Conservation (phyloP, 169 alveolate genomes). For the Theileria luwenshuni region DNA sequence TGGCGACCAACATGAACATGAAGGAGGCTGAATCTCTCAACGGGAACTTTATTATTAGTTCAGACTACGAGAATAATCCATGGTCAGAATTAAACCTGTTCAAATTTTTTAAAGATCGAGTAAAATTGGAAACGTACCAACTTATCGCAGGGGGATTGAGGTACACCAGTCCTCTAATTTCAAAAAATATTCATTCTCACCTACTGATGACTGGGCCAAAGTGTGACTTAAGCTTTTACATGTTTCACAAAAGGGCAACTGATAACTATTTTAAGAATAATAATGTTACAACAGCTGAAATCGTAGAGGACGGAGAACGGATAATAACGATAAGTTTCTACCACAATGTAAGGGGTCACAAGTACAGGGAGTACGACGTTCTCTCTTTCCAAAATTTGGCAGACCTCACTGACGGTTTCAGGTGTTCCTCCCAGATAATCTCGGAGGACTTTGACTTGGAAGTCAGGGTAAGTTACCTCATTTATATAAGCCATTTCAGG, state of each 20-base stretch:
- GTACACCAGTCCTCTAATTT: slow-evolving; percentile 5
- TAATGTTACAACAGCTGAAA: background rate
- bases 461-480: slow-evolving; percentile 11
- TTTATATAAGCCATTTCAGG: slow-evolving; percentile 20
- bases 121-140: slow-evolving; percentile 47
- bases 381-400: slow-evolving; percentile 78
- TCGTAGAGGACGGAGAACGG: slow-evolving; percentile 57
- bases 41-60: slow-evolving; percentile 24
- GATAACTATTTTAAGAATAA: slow-evolving; percentile 26
- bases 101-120: slow-evolving; percentile 18
- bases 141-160: slow-evolving; percentile 31
- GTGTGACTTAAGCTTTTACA: slow-evolving; percentile 16
- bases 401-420: slow-evolving; percentile 75
- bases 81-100: slow-evolving; percentile 54
- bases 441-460: slow-evolving; percentile 32
- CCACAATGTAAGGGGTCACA: slow-evolving; percentile 82
- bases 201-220: slow-evolving; percentile 46
- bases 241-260: slow-evolving; percentile 41
- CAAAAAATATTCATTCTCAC: slow-evolving; percentile 1
- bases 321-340: slow-evolving; percentile 72
- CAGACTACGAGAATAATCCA: slow-evolving; percentile 17
- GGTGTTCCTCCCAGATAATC: slow-evolving; percentile 60
- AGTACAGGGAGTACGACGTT: slow-evolving; percentile 79
- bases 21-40: background rate
- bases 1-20: slow-evolving; percentile 45